Conservation (phyloP, 805 yeast species). For the Pichia manshurica region DNA sequence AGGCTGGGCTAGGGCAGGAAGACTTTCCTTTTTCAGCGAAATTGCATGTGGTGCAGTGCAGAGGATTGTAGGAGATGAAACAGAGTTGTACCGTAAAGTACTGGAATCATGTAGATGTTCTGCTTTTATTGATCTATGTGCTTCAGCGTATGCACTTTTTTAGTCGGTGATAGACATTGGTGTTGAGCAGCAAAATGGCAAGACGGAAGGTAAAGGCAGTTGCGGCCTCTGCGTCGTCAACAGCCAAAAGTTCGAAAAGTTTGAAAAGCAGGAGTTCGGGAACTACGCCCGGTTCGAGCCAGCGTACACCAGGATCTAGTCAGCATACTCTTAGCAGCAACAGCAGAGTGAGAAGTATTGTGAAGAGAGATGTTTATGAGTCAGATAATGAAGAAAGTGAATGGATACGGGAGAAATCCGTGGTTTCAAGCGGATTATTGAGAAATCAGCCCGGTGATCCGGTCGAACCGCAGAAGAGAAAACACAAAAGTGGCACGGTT, state of each 20-base stretch:
- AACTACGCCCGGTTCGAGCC: background rate
- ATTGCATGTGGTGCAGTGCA: background rate
- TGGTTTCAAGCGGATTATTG: constrained; percentile 29
- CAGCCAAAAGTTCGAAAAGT: no score
- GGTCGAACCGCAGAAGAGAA: constrained; percentile 29
- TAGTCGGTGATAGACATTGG: no score
- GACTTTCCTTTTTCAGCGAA: constrained; percentile 4
- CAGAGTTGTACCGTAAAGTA: no score
- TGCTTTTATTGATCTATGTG: no score
- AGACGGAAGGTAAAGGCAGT: constrained; percentile 8
- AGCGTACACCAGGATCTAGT: background rate
- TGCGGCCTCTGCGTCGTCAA: background rate
- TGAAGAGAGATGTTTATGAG: constrained; percentile 9
- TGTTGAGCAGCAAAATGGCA: constrained; percentile 3
- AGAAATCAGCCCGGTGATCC: constrained; percentile 56
- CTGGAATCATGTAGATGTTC: no score
- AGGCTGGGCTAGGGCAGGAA: background rate
- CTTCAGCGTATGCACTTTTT: no score
- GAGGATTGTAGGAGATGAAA: background rate
- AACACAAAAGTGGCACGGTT: constrained; percentile 56
- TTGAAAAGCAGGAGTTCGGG: background rate
- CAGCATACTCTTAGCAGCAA: background rate
- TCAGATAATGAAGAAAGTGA: constrained; percentile 8
- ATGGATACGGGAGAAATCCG: background rate
- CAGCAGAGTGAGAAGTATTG: background rate